phyloP scores from a whole-genome alignment of 768 basidiomycete genomes.

The Termitomyces sp. region DNA sequence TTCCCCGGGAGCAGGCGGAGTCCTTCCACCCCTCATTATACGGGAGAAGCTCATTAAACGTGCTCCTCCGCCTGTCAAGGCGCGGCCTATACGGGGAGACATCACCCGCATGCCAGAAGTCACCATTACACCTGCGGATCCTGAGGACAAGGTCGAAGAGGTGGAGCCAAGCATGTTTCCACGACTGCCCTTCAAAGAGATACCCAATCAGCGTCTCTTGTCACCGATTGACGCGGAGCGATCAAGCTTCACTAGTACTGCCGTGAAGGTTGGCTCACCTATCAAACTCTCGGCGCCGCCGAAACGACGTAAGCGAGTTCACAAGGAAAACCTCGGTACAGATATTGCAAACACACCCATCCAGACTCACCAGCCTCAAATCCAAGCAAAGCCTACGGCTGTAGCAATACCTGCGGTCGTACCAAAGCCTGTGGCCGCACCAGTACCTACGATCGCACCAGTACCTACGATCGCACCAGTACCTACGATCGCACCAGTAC shows the following conservation, averaged over 20 bases:
- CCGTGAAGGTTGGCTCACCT: not conserved
- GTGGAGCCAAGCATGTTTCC: not conserved
- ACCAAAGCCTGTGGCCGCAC: too few relatives aligned
- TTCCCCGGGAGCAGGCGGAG: not conserved
- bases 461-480: too few relatives aligned
- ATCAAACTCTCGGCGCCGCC: slow-evolving; percentile 1
- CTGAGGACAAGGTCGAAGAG: not conserved
- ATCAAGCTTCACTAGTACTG: not conserved
- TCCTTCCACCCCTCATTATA: not conserved
- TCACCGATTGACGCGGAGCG: not conserved
- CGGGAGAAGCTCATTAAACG: not conserved
- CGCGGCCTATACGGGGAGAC: not conserved
- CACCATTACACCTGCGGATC: not conserved
- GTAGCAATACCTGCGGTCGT: too few relatives aligned
- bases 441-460: too few relatives aligned
- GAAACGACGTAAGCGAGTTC: not conserved
- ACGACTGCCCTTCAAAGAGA: not conserved
- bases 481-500: too few relatives aligned
- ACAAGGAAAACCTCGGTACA: not conserved
- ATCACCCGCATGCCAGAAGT: not conserved
- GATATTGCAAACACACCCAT: not conserved
- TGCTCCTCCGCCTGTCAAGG: not conserved
- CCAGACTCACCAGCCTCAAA: not conserved
- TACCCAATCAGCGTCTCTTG: not conserved
- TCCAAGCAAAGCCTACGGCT: not conserved